Conservation (phyloP, 192 early-diverging fungal species). For the Coemansia biformis region DNA sequence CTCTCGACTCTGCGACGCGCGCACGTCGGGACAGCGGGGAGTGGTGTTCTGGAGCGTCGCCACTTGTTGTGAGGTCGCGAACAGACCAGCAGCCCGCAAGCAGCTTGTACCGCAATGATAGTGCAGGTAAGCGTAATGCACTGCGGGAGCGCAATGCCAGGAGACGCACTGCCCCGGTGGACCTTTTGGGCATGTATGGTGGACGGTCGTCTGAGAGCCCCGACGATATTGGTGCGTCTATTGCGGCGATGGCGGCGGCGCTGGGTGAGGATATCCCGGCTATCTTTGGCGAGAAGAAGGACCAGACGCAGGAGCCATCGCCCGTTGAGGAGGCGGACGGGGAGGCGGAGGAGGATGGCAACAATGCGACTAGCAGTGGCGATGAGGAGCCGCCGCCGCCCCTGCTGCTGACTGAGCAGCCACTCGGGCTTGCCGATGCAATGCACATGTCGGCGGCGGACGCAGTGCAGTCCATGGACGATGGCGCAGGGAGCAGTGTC, state of each 20-base stretch:
- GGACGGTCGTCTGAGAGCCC: not conserved
- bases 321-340: not conserved
- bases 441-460: slow-evolving; percentile 11
- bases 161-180: not conserved
- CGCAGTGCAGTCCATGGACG: not conserved
- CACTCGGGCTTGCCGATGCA: slow-evolving; percentile 24
- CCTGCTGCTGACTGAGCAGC: slow-evolving; percentile 6
- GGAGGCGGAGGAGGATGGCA: slow-evolving; percentile 2
- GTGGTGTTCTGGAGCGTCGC: not conserved
- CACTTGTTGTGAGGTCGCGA: too few species aligned
- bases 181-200: too few species aligned
- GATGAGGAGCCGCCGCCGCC: slow-evolving; percentile 4
- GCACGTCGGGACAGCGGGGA: not conserved
- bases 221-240: slow-evolving; percentile 11
- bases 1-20: not conserved
- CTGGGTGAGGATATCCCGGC: slow-evolving; percentile 40
- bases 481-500: not conserved
- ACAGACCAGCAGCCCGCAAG: not conserved
- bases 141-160: too few species aligned
- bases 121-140: too few species aligned
- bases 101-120: too few species aligned
- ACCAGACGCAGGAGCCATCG: slow-evolving; percentile 1
- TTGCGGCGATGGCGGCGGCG: slow-evolving; percentile 38
- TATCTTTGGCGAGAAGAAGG: slow-evolving; percentile 1
- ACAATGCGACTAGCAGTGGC: too few species aligned